Base-by-base conservation (phyloP, 371 early-diverging fungal species). In the Mucor mucedo region DNA sequence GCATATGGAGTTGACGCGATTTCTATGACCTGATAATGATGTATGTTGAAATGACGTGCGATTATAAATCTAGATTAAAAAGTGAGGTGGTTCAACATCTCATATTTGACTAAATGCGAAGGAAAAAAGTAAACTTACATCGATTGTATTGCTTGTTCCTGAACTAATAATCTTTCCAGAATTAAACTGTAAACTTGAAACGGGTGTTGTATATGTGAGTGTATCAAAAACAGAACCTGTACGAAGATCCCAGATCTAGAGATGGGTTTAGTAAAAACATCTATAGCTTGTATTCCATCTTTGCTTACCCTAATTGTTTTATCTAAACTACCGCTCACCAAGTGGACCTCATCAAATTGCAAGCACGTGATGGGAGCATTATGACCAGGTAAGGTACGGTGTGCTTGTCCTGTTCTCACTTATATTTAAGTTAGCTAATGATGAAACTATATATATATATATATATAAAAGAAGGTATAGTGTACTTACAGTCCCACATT, bases 271-370 rank as follows among this genome's bases (percentile, higher is more conserved):
- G 7, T 14, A 50, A 27, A 28, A 10, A 4, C 29, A 30, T 50
- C 2, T n/a, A 21, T 47, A 21, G 21, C 47, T 21, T 6, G 8
- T 47, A 47, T 21, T 21, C 21, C 8, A 48, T 16, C 2, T 30
- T 10, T 11, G 5, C 32, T 28, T 50, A 50, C 50, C 68, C 87
- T 82, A 50, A 91, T 85, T 9, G 89, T 90, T 38, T 83, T 87
- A 63, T 98, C 97, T 52, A 84, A 64, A 62, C 92, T 87, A 5
- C 93, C 94, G 16, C 92, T 91, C 6, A 93, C 84, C 14, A 98
- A 79, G 48, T 87, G 84, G 21, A 78, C 77, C 50, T 91, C 89
- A 69, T 95, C 92, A 72, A 96, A 94, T 48, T 87, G 87, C 40
- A 95, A 61, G 16, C 84, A 84, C 7, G 92, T 89, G 55, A 94